A percentile compares a stretch with the other conserved stretches of the same genome.
Evolutionary conservation across 108 stramenopile species (phyloP).

Genomic region (Cyclotella sp.): DNA sequence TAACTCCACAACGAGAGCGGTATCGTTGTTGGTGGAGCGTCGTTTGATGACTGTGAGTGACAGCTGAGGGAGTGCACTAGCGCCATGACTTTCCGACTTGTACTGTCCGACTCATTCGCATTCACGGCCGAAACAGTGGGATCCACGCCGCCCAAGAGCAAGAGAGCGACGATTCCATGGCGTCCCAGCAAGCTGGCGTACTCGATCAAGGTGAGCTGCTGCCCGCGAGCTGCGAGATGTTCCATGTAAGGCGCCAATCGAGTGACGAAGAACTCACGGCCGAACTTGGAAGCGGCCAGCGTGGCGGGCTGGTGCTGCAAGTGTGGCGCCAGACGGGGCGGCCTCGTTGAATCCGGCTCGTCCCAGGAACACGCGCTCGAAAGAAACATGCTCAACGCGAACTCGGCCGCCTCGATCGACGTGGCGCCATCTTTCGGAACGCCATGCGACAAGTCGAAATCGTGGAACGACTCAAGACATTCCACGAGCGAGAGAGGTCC

Average conservation of each 20-base stretch:
- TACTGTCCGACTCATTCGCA: conserved; percentile 9
- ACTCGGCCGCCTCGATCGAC: background rate
- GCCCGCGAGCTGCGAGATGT: background rate
- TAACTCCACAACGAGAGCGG: conserved; percentile 67
- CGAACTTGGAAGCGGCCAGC: conserved; percentile 61
- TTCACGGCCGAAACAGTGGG: conserved; percentile 52
- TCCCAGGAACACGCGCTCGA: background rate
- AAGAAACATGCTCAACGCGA: conserved; percentile 1
- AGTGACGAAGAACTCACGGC: conserved; percentile 35
- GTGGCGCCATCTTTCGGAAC: conserved; percentile 1
- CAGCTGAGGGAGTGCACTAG: conserved; percentile 55
- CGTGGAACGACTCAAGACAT: background rate
- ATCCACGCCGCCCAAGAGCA: conserved; percentile 73
- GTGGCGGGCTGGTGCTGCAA: conserved; percentile 36
- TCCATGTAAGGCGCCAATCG: conserved; percentile 48
- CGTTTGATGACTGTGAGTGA: background rate
- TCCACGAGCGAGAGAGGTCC: conserved; percentile 12
- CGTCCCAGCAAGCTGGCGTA: conserved; percentile 74
- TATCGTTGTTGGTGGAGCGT: conserved; percentile 15
- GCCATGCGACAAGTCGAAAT: conserved; percentile 7
- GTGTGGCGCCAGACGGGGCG: background rate
- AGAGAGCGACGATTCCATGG: conserved; percentile 59
- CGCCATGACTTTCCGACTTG: conserved; percentile 45
- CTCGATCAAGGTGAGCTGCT: conserved; percentile 67
- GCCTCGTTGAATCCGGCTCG: background rate